These are phyloP conservation scores for Penicillium sp. DNA, from an alignment of 2,329 filamentous ascomycete genomes.

Conservation along the genomic window DNA sequence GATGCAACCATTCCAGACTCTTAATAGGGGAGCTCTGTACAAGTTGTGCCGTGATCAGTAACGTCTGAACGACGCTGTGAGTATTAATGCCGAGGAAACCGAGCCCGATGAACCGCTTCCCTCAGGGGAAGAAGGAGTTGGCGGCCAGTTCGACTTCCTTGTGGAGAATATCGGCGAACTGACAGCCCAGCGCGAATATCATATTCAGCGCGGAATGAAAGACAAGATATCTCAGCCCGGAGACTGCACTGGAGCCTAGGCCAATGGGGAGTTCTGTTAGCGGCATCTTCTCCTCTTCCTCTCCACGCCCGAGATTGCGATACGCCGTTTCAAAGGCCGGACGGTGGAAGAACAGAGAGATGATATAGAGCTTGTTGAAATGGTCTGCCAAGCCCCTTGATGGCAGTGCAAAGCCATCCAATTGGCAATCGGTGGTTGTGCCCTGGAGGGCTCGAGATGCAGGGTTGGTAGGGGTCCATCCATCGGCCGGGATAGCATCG, in stretches of 20 bases:
- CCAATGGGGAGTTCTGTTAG: conserved; percentile 37
- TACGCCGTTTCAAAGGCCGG: conserved; percentile 50
- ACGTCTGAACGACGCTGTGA: conserved; percentile 47
- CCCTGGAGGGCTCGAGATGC: background rate
- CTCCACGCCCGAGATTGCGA: conserved; percentile 43
- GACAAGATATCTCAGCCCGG: conserved; percentile 40
- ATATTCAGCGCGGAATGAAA: conserved; percentile 51
- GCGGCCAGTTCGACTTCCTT: conserved; percentile 36
- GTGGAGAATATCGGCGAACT: conserved; percentile 42
- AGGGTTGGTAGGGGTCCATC: background rate
- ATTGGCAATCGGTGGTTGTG: conserved; percentile 22
- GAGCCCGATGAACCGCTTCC: conserved; percentile 41
- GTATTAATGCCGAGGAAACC: conserved; percentile 46
- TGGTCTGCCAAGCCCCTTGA: conserved; percentile 50
- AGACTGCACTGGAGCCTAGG: conserved; percentile 38
- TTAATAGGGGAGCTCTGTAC: no score
- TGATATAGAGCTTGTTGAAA: conserved; percentile 46
- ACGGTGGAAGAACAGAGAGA: conserved; percentile 53
- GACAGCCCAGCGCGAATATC: conserved; percentile 50
- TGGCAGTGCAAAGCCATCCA: conserved; percentile 44
- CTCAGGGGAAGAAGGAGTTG: conserved; percentile 41
- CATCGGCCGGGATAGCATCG: background rate
- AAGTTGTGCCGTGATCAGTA: no score
- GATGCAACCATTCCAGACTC: conserved; percentile 50
- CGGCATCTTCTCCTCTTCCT: conserved; percentile 23